These are phyloP conservation scores for Cryptococcus sp. DNA, from an alignment of 1,284 basidiomycete species.

Conservation along the genomic window DNA sequence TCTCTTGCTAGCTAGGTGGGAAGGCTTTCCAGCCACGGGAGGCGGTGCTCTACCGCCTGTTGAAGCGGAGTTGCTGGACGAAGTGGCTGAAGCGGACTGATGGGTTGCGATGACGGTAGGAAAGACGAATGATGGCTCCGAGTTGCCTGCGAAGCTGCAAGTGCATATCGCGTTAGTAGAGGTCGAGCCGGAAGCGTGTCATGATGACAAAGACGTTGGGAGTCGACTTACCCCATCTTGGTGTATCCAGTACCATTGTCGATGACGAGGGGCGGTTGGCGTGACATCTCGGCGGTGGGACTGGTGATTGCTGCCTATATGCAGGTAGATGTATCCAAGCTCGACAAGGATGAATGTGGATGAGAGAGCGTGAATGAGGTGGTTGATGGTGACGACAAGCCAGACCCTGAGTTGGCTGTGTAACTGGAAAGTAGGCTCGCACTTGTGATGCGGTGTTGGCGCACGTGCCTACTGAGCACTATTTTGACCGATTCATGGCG, in stretches of 20 bases:
- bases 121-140: conserved; percentile 96
- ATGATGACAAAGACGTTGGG: background rate
- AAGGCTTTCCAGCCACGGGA: conserved; percentile 71
- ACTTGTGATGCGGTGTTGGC: too few relatives aligned
- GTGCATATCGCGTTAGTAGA: background rate
- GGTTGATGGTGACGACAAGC: too few relatives aligned
- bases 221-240: conserved; percentile 80
- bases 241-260: conserved; percentile 98
- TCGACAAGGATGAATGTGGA: too few relatives aligned
- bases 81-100: conserved; percentile 51
- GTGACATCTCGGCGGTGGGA: conserved; percentile 61
- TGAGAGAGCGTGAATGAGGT: too few relatives aligned
- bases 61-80: conserved; percentile 58
- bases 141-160: conserved; percentile 92
- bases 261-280: conserved; percentile 86
- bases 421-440: too few relatives aligned
- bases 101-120: conserved; percentile 94
- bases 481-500: too few relatives aligned
- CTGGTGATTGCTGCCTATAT: background rate
- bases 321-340: too few relatives aligned
- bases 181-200: background rate
- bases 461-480: too few relatives aligned
- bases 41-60: conserved; percentile 54
- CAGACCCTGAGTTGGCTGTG: too few relatives aligned
- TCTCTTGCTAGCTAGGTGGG: conserved; percentile 90